Conservation (phyloP, 2,329 filamentous ascomycete species). For the Aspergillus latus region DNA sequence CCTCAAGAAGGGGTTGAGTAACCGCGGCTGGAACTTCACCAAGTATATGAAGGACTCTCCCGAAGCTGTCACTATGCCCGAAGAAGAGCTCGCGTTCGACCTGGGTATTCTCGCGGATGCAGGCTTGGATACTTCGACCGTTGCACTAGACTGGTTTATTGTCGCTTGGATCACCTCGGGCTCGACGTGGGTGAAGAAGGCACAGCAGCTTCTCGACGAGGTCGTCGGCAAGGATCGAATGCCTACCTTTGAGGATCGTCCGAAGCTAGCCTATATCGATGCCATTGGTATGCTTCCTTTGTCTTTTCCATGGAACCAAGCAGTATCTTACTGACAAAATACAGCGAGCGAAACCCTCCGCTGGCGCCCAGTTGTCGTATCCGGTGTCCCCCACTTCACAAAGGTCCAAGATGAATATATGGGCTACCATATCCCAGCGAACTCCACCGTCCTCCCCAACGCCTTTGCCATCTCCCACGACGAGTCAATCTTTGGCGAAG, state of each 20-base stretch:
- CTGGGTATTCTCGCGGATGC: slow-evolving; percentile 1
- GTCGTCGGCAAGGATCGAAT: not conserved
- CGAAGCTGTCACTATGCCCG: not conserved
- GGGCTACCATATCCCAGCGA: slow-evolving; percentile 3
- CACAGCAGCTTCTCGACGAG: not conserved
- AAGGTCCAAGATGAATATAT: not conserved
- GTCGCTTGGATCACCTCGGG: slow-evolving; percentile 5
- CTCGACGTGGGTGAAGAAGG: not conserved
- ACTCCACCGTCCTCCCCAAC: slow-evolving; percentile 1
- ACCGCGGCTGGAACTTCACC: not conserved
- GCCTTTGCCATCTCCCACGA: not conserved
- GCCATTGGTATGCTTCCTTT: not conserved
- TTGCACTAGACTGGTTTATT: slow-evolving; percentile 1
- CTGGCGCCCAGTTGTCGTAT: slow-evolving; percentile 1
- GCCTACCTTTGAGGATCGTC: not conserved
- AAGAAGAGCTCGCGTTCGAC: slow-evolving; percentile 1
- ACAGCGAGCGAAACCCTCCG: slow-evolving; percentile 7
- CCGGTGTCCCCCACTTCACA: slow-evolving; percentile 1
- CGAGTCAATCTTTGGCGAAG: not conserved
- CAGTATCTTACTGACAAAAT: not conserved
- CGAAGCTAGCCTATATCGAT: slow-evolving; percentile 4
- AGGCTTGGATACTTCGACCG: not conserved
- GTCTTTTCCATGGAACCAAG: too few relatives aligned
- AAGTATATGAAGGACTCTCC: not conserved
- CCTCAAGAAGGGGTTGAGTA: not conserved